phyloP scores from a whole-genome alignment of 768 basidiomycete genomes.

The Pleurotus sapidus region DNA sequence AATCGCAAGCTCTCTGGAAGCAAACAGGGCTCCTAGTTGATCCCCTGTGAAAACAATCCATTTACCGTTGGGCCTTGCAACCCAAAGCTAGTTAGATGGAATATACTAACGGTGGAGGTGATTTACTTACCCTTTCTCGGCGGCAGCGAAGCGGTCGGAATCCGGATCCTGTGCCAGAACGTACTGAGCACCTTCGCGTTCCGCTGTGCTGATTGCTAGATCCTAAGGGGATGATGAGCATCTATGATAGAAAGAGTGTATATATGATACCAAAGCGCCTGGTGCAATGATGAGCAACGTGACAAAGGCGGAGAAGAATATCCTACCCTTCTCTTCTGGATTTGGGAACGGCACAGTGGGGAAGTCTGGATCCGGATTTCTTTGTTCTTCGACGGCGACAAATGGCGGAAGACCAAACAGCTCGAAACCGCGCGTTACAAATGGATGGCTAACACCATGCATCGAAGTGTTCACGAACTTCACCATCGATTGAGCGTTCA shows the following conservation, averaged over 20 bases:
- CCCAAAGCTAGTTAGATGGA: slow-evolving; percentile 10
- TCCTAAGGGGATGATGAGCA: slow-evolving; percentile 41
- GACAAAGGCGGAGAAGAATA: slow-evolving; percentile 13
- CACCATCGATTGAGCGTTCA: slow-evolving; percentile 36
- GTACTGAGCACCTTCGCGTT: slow-evolving; percentile 48
- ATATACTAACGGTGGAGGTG: not conserved
- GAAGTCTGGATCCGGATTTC: slow-evolving; percentile 78
- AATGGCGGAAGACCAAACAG: slow-evolving; percentile 57
- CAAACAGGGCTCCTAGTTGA: slow-evolving; percentile 64
- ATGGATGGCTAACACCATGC: slow-evolving; percentile 83
- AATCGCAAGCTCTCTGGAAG: slow-evolving; percentile 35
- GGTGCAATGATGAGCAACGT: slow-evolving; percentile 13
- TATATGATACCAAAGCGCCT: slow-evolving; percentile 45
- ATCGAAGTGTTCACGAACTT: slow-evolving; percentile 86
- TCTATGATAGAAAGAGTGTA: slow-evolving; percentile 5
- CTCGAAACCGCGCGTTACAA: slow-evolving; percentile 55
- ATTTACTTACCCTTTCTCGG: slow-evolving; percentile 54
- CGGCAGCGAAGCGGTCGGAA: slow-evolving; percentile 79
- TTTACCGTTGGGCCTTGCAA: slow-evolving; percentile 39
- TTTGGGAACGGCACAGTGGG: slow-evolving; percentile 85
- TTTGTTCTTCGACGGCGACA: slow-evolving; percentile 63
- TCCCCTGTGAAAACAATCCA: slow-evolving; percentile 84
- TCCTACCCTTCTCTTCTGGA: slow-evolving; percentile 82
- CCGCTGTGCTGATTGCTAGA: slow-evolving; percentile 65
- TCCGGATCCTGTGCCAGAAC: slow-evolving; percentile 91